Base-by-base conservation (phyloP, 352 stramenopile genomes). In the Pythium plurisporium region DNA sequence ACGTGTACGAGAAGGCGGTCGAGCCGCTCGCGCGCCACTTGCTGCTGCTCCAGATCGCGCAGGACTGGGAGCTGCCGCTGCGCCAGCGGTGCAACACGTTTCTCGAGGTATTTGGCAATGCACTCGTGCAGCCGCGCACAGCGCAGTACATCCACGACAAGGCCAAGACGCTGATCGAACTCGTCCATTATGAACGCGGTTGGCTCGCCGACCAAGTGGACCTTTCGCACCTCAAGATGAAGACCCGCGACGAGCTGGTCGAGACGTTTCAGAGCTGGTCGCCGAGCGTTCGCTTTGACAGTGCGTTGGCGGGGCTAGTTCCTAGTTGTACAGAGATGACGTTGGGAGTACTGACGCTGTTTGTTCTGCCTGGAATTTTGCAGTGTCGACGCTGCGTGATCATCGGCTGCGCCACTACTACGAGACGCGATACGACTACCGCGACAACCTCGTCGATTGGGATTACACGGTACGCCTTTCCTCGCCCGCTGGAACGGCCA, bases 81-180 rank as follows among this genome's bases (percentile, higher is more conserved):
- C 80, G 88, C 31, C 87, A 97, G 64, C 81, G 91, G 6, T 90
- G 81, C 62, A 96, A 89, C 46, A 59, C 76, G 22, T 97, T 96
- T 51, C 73, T 98, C 34, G 94, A 98, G 62, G 79, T 98, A 8
- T 98, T 96, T 76, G 94, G 95, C 9, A 98, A 98, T 59, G 63
- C 75, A 15, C 68, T 89, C 5, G 69, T 98, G 19, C 91, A 97
- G 70, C 83, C 89, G 29, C 81, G 89, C 6, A 98, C 91, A 23
- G 81, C 67, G 30, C 65, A 65, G 22, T 97, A 96, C 59, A 86
- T 97, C 8, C 72, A 90, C 47, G 64, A 86, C 23, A 74, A 94
- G 33, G 75, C 72, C 20, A 84, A 83, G 49, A 9, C 70, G 48
- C 59, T 98, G 11, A 71, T 80, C 11, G 66, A 91, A 36, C 61